These are phyloP conservation scores for Hanseniaspora lachancei DNA, from an alignment of 805 yeast species.

Conservation along the genomic window DNA sequence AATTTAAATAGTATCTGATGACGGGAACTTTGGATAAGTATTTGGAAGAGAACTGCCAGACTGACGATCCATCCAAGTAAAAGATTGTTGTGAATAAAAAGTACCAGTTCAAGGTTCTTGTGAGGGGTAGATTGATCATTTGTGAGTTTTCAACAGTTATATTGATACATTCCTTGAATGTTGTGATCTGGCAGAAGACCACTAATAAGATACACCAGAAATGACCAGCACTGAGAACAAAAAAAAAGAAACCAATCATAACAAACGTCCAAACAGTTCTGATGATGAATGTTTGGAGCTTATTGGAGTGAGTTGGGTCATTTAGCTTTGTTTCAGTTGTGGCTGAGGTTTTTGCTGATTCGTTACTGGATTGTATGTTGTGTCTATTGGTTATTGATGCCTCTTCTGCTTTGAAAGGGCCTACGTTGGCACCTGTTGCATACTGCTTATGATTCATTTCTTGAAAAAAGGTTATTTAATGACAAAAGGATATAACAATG, in stretches of 20 bases:
- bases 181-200: conserved; percentile 59
- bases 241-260: conserved; percentile 66
- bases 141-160: conserved; percentile 70
- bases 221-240: conserved; percentile 71
- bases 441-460: not conserved
- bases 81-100: conserved; percentile 76
- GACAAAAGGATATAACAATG: too few species aligned
- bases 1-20: conserved; percentile 27
- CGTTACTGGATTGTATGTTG: not conserved
- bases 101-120: conserved; percentile 83
- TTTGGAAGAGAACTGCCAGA: conserved; percentile 52
- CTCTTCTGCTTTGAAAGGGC: not conserved
- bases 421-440: not conserved
- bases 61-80: conserved; percentile 75
- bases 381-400: not conserved
- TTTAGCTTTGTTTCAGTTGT: conserved; percentile 11
- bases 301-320: conserved; percentile 13
- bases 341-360: conserved; percentile 2
- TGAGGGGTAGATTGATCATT: conserved; percentile 70
- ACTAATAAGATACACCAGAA: conserved; percentile 63
- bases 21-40: conserved; percentile 29
- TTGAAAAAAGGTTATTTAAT: too few species aligned
- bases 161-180: conserved; percentile 82
- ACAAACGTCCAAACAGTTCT: conserved; percentile 89
- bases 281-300: conserved; percentile 57